These are phyloP conservation scores for Chlamydomonas reinhardtii DNA, from an alignment of 163 green algal genomes.

Conservation along the genomic window DNA sequence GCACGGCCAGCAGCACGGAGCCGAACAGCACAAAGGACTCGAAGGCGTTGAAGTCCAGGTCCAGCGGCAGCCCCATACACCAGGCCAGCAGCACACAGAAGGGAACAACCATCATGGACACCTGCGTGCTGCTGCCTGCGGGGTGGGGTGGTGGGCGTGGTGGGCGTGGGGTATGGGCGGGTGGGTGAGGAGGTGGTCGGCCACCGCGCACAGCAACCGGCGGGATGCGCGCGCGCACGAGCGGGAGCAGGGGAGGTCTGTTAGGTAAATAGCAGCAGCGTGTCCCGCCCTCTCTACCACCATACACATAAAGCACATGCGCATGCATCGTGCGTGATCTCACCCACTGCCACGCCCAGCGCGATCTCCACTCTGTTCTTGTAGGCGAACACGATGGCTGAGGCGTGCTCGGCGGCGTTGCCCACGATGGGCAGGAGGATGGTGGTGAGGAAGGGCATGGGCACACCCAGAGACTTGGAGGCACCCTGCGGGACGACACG, in stretches of 20 bases:
- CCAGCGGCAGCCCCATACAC: conserved; percentile 75
- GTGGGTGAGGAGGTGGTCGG: no score
- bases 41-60: conserved; percentile 86
- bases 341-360: conserved; percentile 82
- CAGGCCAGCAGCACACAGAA: conserved; percentile 84
- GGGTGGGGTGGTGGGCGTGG: background rate
- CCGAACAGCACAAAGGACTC: conserved; percentile 66
- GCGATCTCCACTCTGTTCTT: conserved; percentile 88
- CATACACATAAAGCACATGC: no score
- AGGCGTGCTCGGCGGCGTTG: conserved; percentile 87
- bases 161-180: background rate
- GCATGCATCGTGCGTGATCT: no score
- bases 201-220: no score
- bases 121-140: conserved; percentile 80
- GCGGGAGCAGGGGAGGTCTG: no score
- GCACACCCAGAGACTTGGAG: conserved; percentile 63
- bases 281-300: no score
- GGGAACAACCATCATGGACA: conserved; percentile 82
- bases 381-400: conserved; percentile 82
- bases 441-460: conserved; percentile 85
- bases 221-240: no score
- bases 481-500: conserved; percentile 15
- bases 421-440: conserved; percentile 89
- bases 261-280: no score
- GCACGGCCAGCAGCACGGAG: conserved; percentile 70